Evolutionary conservation across 2,329 filamentous ascomycete genomes (phyloP), one percentile per base, ranked within the genome.

Genomic region (Malbranchea zuffiana): DNA sequence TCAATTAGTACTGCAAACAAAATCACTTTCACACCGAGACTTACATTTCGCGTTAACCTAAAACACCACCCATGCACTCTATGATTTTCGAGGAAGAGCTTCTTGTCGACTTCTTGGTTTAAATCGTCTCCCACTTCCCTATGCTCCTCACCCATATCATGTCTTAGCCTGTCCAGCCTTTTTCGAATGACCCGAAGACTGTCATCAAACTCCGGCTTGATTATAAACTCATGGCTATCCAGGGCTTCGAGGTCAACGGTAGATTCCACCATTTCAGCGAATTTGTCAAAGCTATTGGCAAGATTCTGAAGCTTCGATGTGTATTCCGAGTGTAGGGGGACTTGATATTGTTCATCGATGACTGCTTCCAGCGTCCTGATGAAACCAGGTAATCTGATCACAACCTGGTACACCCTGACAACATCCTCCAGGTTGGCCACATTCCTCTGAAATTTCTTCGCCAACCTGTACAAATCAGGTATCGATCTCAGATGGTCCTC

Each of bases 211-310:
- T 98, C 90, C 1, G 92, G 83, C 62, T 96, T 98, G 71, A 98
- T 98, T 51, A 95, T 88, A 62, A 92, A 98, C 56, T 98, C 90
- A 54, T 98, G 90, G 47, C 90, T 86, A 52, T 98, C 88, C 7
- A 98, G 74, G 2, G 90, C 90, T 40, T 94, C 84, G 0, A 98
- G 74, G 53, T 98, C 90, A 10, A 98, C 87, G 0, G 92, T 98
- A 1, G 90, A 94, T 65, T 98, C 90, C 0, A 98, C 90, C 85
- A 98, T 95, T 56, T 98, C 90, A 53, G 88, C 83, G 7, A 98
- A 68, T 55, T 86, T 94, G 17, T 74, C 78, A 34, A 98, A 71
- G 51, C 78, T 83, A 51, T 85, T 78, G 4, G 79, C 82, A 42
- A 84, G 74, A 42, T 82, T 75, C 32, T 74, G 75, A 25, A 98